Base-by-base conservation (phyloP, 106 monocot genomes). In the Platanthera zijinensis region DNA sequence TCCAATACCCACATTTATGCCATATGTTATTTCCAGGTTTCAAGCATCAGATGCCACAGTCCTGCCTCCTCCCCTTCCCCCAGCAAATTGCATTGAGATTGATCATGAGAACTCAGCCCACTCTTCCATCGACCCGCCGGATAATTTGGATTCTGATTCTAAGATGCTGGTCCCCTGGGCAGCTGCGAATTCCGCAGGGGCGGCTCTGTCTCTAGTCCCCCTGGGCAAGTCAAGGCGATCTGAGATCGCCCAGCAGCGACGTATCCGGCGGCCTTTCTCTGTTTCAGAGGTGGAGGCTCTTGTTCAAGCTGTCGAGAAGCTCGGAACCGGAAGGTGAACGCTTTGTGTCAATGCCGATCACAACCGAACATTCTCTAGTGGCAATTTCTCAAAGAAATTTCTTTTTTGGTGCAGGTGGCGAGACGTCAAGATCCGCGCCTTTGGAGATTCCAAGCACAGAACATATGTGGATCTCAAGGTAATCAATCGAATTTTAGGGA, bases 401-500 rank as follows among this genome's bases (percentile, higher is more conserved):
- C 8, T 10, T 8, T 57, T 11, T 83, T 18, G 19, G 13, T 13
- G n/a, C 28, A 99, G 99, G 88, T 99, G 99, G 99, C 81, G 99
- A 64, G 99, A 99, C 74, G 94, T 99, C 79, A 99, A 99, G 71
- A 54, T 94, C 15, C 78, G 85, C 25, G 94, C 99, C 11, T 99
- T 99, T 69, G 94, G 92, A 51, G 79, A 88, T 70, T 86, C 87
- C n/a, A 90, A 94, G 72, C 99, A 99, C 30, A 89, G 94, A 4
- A 99, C 99, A 5, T 99, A 99, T 61, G 99, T 99, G 63, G 99
- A 99, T 83, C 85, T 99, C 9, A 99, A 99, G 90, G 99, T 99
- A 82, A 67, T 51, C 22, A 7, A 39, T 39, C 39, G 39, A 39
- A 39, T 39, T 39, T 2, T 1, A 39, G 0, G 1, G 1, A 39